Evolutionary conservation across 192 early-diverging fungal genomes (phyloP).

Genomic region (Coemansia sp.): DNA sequence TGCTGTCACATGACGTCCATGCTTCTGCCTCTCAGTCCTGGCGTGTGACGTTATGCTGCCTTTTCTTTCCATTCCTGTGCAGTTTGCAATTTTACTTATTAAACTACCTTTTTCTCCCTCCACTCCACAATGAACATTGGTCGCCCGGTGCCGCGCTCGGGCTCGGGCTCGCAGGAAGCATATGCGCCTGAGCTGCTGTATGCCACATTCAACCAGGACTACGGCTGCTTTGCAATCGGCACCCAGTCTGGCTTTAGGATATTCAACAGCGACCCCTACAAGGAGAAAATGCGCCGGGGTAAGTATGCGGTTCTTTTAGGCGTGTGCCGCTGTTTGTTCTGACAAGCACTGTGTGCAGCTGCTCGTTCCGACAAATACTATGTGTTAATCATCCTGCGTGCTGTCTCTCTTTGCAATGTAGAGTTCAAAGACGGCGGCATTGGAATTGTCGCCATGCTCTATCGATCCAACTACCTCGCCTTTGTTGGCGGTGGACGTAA

Average conservation of each 20-base stretch:
- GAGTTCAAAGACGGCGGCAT: slow-evolving; percentile 85
- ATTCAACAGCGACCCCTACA: slow-evolving; percentile 79
- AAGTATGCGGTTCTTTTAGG: slow-evolving; percentile 8
- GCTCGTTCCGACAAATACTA: not conserved
- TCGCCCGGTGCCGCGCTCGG: slow-evolving; percentile 37
- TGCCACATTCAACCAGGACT: slow-evolving; percentile 82
- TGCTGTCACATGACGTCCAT: slow-evolving; percentile 8
- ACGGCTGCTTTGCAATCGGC: slow-evolving; percentile 79
- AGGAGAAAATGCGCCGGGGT: slow-evolving; percentile 74
- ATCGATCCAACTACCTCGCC: slow-evolving; percentile 81
- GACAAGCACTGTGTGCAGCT: not conserved
- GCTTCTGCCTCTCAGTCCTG: slow-evolving; percentile 5
- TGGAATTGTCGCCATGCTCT: slow-evolving; percentile 79
- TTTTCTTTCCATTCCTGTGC: not conserved
- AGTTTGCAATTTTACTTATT: not conserved
- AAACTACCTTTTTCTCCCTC: slow-evolving; percentile 1
- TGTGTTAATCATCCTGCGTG: not conserved
- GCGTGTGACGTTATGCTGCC: slow-evolving; percentile 5
- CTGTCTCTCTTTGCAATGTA: slow-evolving; percentile 12
- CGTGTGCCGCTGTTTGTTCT: not conserved
- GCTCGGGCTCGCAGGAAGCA: slow-evolving; percentile 37
- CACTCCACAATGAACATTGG: slow-evolving; percentile 38
- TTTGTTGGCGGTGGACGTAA: slow-evolving; percentile 83
- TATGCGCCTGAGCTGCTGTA: slow-evolving; percentile 63
- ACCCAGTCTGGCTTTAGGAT: slow-evolving; percentile 81